Base-by-base conservation (phyloP, 495 filamentous ascomycete species). In the Penicillium tannophilum region DNA sequence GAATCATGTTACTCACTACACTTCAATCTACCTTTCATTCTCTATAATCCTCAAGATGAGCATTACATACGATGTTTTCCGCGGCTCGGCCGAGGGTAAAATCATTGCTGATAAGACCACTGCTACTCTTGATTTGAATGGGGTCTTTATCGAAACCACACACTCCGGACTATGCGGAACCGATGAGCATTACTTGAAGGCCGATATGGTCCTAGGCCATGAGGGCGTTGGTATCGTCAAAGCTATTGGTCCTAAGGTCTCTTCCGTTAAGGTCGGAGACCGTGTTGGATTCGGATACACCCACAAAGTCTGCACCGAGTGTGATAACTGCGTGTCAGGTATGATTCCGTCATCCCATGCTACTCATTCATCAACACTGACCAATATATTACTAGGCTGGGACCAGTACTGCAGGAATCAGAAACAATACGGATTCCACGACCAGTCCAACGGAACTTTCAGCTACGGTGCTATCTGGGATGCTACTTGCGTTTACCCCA, bases 141-240 rank as follows among this genome's bases (percentile, higher is more conserved):
- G 80, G 53, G 75, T 81, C 42, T 75, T 76, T 41, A 63, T 82
- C 52, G 69, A 74, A 41, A 74, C 76, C 41, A 80, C 77, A 1
- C 73, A 78, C 53, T 77, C 77, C 26, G 74, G 78, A 39, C 64
- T 80, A 33, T 69, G 66, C 46, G 74, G 74, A 45, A 78, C 77
- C 12, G 77, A 79, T 58, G 72, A 75, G 54, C 77, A 79, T 60
- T 77, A 51, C 52, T 35, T 73, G 39, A 39, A 54, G 20, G 57
- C 64, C 9, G 67, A 61, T 7, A 44, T 56, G 35, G 61, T 54
- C 36, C 58, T 83, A 2, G 85, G 86, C 5, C 64, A 77, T 50
- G 86, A 87, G 63, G 79, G 78, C 49, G 76, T 78, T 19, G 86
- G 85, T 45, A 50, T 85, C 14, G 72, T 88, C n/a, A 77, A 71